Percentiles rank a stretch among this genome's conserved stretches.
These are phyloP conservation scores for Linnemannia hyalina DNA, from an alignment of 192 early-diverging fungal genomes.

Conservation along the genomic window DNA sequence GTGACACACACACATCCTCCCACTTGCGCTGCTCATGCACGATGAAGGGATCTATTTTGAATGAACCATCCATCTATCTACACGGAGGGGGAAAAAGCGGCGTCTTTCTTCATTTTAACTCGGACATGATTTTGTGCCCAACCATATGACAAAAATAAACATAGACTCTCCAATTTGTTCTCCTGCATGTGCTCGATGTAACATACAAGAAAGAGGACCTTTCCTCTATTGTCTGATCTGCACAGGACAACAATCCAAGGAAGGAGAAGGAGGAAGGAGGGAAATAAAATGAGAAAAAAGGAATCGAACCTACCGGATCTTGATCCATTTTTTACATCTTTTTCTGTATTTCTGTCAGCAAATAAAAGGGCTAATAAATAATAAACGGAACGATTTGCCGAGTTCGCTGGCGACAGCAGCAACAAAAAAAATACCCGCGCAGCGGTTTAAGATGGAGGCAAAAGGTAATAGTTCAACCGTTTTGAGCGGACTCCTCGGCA, in stretches of 20 bases:
- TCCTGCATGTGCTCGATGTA: background rate
- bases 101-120: background rate
- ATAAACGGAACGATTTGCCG: background rate
- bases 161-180: too few relatives aligned
- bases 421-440: background rate
- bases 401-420: background rate
- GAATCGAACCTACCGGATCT: background rate
- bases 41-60: background rate
- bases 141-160: background rate
- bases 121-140: background rate
- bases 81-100: background rate
- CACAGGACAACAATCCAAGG: background rate
- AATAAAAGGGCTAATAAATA: background rate
- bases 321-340: background rate
- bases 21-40: background rate
- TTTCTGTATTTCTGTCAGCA: background rate
- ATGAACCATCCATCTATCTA: background rate
- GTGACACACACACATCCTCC: background rate
- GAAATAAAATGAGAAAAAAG: background rate
- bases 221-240: background rate
- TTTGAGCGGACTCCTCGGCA: background rate
- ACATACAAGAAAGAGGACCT: background rate
- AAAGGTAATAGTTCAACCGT: background rate
- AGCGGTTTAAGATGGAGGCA: background rate
- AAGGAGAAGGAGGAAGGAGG: background rate